Evolutionary conservation across 2,329 filamentous ascomycete genomes (phyloP).

Genomic region (Xylariaceae sp.): DNA sequence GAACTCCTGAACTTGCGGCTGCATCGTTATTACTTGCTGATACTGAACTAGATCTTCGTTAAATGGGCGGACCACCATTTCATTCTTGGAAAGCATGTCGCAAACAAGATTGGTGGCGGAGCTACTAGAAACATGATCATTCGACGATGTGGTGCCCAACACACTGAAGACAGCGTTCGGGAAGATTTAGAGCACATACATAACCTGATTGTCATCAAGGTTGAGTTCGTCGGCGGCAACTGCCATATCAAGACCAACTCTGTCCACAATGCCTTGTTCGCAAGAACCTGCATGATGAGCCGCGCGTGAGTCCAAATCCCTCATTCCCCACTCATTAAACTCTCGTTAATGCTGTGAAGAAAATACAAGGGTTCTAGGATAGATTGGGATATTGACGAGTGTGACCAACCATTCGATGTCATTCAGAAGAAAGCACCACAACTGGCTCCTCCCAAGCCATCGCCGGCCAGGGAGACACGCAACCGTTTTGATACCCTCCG

Average conservation of each 20-base stretch:
- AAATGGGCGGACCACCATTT: slow-evolving; percentile 69
- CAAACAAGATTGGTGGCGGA: slow-evolving; percentile 57
- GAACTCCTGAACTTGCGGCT: slow-evolving; percentile 22
- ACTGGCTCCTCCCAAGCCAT: slow-evolving; percentile 8
- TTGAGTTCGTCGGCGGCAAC: slow-evolving; percentile 53
- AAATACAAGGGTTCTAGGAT: slow-evolving; percentile 67
- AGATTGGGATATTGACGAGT: slow-evolving; percentile 69
- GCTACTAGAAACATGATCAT: slow-evolving; percentile 72
- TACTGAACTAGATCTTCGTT: slow-evolving; percentile 53
- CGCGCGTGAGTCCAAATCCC: slow-evolving; percentile 36
- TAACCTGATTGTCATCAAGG: slow-evolving; percentile 64
- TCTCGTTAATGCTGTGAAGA: slow-evolving; percentile 30
- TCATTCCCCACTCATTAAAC: not conserved
- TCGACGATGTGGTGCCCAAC: slow-evolving; percentile 47
- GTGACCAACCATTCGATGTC: slow-evolving; percentile 51
- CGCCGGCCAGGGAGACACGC: slow-evolving; percentile 10
- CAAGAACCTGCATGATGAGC: slow-evolving; percentile 72
- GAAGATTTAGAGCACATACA: slow-evolving; percentile 78
- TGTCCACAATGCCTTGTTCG: slow-evolving; percentile 68
- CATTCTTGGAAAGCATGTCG: slow-evolving; percentile 56
- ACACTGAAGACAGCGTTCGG: slow-evolving; percentile 61
- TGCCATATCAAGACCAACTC: slow-evolving; percentile 72
- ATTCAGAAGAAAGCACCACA: slow-evolving; percentile 20
- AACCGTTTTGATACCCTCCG: slow-evolving; percentile 29
- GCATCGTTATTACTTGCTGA: slow-evolving; percentile 9